Conservation (phyloP, 768 basidiomycete species). For the Suillus discolor region DNA sequence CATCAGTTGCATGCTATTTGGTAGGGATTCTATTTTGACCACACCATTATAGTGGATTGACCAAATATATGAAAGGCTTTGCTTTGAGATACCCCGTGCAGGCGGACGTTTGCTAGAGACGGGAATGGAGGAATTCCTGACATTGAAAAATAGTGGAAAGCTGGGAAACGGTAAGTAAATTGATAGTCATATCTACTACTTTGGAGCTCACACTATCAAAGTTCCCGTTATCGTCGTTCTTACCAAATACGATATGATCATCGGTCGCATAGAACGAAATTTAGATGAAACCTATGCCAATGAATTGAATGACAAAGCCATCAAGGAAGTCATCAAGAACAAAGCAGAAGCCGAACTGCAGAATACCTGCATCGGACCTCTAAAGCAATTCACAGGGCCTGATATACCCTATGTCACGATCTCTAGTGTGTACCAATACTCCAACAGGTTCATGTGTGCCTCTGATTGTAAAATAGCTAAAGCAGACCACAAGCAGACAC, state of each 20-base stretch:
- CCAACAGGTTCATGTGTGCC: neutral
- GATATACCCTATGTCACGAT: conserved; percentile 1
- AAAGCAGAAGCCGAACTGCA: neutral
- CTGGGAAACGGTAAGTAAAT: conserved; percentile 11
- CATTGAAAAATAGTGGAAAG: neutral
- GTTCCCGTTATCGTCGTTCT: conserved; percentile 6
- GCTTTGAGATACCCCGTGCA: neutral
- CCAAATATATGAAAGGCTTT: neutral
- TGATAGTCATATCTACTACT: neutral
- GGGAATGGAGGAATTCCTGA: neutral
- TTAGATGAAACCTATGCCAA: conserved; percentile 28
- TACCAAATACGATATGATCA: conserved; percentile 7
- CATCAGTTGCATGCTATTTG: conserved; percentile 18
- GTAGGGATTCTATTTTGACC: neutral
- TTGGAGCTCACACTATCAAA: neutral
- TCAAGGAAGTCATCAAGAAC: neutral
- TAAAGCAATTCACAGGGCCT: neutral
- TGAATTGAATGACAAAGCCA: neutral
- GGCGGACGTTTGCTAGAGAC: conserved; percentile 4
- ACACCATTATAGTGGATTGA: neutral
- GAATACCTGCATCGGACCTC: neutral
- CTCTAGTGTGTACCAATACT: neutral
- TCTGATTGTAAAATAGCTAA: no score
- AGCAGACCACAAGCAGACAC: neutral
- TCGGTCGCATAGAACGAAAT: conserved; percentile 18